phyloP scores from a whole-genome alignment of 352 stramenopile species.

The Globisporangium okanoganense region DNA sequence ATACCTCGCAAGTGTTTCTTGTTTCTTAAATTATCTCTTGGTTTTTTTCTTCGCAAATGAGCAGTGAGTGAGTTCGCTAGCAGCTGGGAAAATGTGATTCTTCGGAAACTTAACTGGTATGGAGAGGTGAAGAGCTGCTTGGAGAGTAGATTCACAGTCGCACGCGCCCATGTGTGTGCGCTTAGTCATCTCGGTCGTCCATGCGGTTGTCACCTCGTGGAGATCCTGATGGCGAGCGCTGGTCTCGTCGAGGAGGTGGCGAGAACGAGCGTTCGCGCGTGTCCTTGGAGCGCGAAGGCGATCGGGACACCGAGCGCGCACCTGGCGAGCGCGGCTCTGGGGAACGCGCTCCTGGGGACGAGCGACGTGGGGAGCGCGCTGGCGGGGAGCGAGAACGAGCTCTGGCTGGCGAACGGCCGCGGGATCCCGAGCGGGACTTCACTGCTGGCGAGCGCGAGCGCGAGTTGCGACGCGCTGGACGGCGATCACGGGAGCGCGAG shows the following conservation, averaged over 20 bases:
- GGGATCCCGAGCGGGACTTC: conserved; percentile 31
- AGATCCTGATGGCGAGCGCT: conserved; percentile 56
- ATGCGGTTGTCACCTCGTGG: conserved; percentile 31
- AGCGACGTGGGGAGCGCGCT: conserved; percentile 23
- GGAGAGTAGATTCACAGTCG: not conserved
- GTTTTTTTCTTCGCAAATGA: not conserved
- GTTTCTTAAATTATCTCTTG: not conserved
- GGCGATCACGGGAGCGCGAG: conserved; percentile 45
- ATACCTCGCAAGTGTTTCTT: not conserved
- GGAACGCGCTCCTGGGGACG: conserved; percentile 12
- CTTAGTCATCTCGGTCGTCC: conserved; percentile 29
- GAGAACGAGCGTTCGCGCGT: conserved; percentile 45
- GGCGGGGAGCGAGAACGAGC: conserved; percentile 21
- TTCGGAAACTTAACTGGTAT: not conserved
- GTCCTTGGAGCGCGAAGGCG: conserved; percentile 23
- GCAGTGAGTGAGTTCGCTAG: not conserved
- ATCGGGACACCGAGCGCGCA: conserved; percentile 34
- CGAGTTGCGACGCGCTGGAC: conserved; percentile 39
- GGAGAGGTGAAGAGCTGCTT: not conserved
- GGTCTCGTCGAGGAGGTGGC: conserved; percentile 28
- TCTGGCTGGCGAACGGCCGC: conserved; percentile 39
- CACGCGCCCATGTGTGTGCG: not conserved
- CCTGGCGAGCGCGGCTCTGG: conserved; percentile 31
- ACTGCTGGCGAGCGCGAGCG: conserved; percentile 27
- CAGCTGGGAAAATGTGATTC: not conserved